Evolutionary conservation across 163 green algal genomes (phyloP).

Genomic region (Trebouxia gelatinosa): DNA sequence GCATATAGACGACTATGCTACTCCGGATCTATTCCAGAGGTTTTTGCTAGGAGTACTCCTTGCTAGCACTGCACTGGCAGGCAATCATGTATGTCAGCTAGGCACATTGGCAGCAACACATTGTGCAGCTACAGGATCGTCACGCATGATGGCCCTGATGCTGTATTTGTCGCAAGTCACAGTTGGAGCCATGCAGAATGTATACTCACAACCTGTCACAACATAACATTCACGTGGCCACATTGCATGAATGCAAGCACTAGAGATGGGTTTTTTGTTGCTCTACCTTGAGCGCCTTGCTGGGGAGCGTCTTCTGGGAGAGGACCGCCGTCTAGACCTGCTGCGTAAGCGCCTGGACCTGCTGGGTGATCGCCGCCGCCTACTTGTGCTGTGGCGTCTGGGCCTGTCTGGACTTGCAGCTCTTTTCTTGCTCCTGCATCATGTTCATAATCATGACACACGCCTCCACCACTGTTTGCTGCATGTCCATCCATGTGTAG

Average conservation of each 20-base stretch:
- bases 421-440: constrained; percentile 15
- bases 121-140: not conserved
- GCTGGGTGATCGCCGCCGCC: not conserved
- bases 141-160: no score
- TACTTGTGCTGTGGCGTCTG: not conserved
- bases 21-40: not conserved
- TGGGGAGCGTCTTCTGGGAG: not conserved
- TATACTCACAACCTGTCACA: not conserved
- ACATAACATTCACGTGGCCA: not conserved
- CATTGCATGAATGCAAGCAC: not conserved
- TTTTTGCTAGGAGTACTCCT: not conserved
- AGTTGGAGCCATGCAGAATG: not conserved
- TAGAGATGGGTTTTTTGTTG: no score
- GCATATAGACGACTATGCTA: not conserved
- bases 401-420: constrained; percentile 10
- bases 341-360: not conserved
- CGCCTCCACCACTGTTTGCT: no score
- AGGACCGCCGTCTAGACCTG: not conserved
- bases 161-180: not conserved
- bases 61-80: not conserved
- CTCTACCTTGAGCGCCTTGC: constrained; percentile 1
- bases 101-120: not conserved
- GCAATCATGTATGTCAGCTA: not conserved
- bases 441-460: no score
- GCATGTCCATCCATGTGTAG: no score